Evolutionary conservation across 305 asterid genomes (phyloP).

Genomic region (Solanum aculeatissimum): DNA sequence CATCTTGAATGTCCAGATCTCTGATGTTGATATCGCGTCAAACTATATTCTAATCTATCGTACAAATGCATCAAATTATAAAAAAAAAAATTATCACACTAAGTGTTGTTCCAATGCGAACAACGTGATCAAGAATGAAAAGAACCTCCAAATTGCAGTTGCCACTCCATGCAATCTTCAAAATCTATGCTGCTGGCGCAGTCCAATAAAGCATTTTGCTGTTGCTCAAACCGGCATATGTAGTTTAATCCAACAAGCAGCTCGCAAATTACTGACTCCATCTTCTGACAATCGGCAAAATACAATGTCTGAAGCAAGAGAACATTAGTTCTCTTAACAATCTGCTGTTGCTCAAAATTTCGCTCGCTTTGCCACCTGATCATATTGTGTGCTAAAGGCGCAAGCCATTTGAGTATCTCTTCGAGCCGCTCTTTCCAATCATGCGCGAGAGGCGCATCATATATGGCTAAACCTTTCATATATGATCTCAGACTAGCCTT

Average conservation of each 20-base stretch:
- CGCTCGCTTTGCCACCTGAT: conserved; percentile 92
- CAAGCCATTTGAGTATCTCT: conserved; percentile 51
- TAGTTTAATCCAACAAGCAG: conserved; percentile 77
- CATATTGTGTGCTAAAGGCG: conserved; percentile 85
- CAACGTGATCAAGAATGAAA: conserved; percentile 23
- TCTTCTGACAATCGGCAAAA: conserved; percentile 65
- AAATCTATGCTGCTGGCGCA: conserved; percentile 84
- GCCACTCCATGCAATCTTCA: conserved; percentile 82
- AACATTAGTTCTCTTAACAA: conserved; percentile 61
- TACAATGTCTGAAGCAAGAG: conserved; percentile 77
- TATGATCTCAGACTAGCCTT: conserved; percentile 50
- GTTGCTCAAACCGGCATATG: conserved; percentile 87
- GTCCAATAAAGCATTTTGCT: conserved; percentile 77
- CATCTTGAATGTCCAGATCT: conserved; percentile 10
- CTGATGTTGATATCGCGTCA: conserved; percentile 22
- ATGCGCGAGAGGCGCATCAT: conserved; percentile 80
- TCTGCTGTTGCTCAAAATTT: conserved; percentile 80
- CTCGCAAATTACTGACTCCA: conserved; percentile 68
- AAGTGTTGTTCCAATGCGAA: not conserved
- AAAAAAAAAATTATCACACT: conserved; percentile 10
- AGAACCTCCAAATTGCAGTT: conserved; percentile 38
- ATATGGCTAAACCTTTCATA: conserved; percentile 51
- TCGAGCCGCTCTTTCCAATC: conserved; percentile 73
- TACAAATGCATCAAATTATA: conserved; percentile 14
- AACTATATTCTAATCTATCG: conserved; percentile 13